Evolutionary conservation across 2,329 filamentous ascomycete genomes (phyloP), one percentile per base, ranked within the genome.

Genomic region (Waltergamsia citrina): DNA sequence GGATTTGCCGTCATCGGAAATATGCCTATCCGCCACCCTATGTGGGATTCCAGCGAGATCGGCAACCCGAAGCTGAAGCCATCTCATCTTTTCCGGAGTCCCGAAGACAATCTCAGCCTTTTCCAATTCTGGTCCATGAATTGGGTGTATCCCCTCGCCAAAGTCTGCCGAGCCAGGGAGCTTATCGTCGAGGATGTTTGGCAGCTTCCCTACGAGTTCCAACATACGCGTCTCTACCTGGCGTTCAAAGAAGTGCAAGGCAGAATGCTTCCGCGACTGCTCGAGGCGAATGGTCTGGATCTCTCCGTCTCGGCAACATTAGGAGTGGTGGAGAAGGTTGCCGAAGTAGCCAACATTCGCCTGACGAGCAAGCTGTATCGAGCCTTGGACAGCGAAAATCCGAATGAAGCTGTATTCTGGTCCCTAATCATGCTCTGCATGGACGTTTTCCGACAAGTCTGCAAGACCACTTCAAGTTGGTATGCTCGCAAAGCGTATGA

Each of bases 41-140:
- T 47, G 2, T 60, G 56, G 54, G 53, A 47, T 5, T 30, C 40
- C 1, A 35, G 45, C 2, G 44, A 55, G 3, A 61, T 61, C 14
- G 57, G 51, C 32, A 51, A 40, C 29, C 10, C 43, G 4, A 38
- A 38, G 14, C 36, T 40, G 2, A 36, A 47, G 6, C 57, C 57
- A 0, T 55, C 47, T 3, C 43, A 46, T 18, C 43, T 50, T 11
- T 41, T 83, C n/a, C 79, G 85, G 35, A 76, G 71, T 24, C 67
- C 87, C 0, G 87, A 94, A 52, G 87, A 94, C 45, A 77, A 82
- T 41, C 53, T 94, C 17, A 82, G 71, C 1, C 63, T 88, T 1
- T 87, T 85, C 71, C 82, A 88, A 44, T 94, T 85, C 58, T 82
- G 90, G 73, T 80, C 75, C 6, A 81, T 94, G 19, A 83, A 75